phyloP scores from a whole-genome alignment of 148 eudicot species.

The Fagopyrum homotropicum region DNA sequence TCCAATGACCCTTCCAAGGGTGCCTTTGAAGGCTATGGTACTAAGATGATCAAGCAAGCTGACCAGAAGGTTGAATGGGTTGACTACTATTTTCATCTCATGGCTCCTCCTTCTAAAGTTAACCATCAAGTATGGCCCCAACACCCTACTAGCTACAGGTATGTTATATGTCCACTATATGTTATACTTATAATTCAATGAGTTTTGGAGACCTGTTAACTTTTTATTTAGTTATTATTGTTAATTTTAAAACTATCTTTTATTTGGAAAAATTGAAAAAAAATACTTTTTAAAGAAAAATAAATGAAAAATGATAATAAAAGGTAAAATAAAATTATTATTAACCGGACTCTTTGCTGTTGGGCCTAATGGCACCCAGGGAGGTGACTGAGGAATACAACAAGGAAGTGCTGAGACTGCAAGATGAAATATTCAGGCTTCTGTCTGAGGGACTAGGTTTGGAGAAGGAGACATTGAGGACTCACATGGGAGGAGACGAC shows the following conservation, averaged over 20 bases:
- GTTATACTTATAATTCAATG: too few species aligned
- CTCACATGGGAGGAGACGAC: slow-evolving; percentile 26
- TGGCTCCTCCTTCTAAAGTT: slow-evolving; percentile 35
- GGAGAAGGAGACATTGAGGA: slow-evolving; percentile 21
- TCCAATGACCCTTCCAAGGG: slow-evolving; percentile 34
- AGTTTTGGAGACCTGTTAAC: too few species aligned
- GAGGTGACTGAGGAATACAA: slow-evolving; percentile 34
- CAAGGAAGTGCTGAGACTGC: slow-evolving; percentile 20
- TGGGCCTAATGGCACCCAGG: slow-evolving; percentile 12
- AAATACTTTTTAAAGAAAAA: too few species aligned
- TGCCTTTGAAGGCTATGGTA: slow-evolving; percentile 37
- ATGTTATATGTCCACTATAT: background rate
- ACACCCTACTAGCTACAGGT: slow-evolving; percentile 33
- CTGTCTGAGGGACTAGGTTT: slow-evolving; percentile 34
- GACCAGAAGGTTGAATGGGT: slow-evolving; percentile 40
- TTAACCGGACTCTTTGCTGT: too few species aligned
- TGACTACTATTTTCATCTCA: slow-evolving; percentile 37
- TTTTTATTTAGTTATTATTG: too few species aligned
- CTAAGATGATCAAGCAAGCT: slow-evolving; percentile 28
- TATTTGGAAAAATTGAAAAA: too few species aligned
- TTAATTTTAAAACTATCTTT: too few species aligned
- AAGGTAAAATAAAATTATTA: too few species aligned
- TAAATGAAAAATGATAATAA: too few species aligned
- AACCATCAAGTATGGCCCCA: slow-evolving; percentile 35
- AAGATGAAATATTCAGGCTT: slow-evolving; percentile 24